A percentile compares a stretch with the other conserved stretches of the same genome.
Conservation (phyloP, 768 basidiomycete species). For the Russula virescens region DNA sequence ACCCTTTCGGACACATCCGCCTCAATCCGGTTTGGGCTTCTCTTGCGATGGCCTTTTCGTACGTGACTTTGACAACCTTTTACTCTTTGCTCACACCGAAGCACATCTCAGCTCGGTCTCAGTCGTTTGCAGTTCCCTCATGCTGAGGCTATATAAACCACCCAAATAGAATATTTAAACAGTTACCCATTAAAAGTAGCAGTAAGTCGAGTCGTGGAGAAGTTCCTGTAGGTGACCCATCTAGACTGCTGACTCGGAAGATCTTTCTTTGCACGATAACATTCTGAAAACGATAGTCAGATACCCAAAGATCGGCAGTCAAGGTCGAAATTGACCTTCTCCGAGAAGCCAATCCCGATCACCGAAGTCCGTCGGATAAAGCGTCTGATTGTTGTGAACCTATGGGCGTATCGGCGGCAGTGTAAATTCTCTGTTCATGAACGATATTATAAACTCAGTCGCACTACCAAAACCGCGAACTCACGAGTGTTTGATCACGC, state of each 20-base stretch:
- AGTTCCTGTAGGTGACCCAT: too few species aligned
- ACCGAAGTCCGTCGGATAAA: slow-evolving; percentile 54
- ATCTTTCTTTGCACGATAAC: slow-evolving; percentile 61
- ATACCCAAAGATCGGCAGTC: slow-evolving; percentile 90
- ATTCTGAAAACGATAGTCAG: slow-evolving; percentile 78
- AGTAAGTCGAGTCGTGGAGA: too few species aligned
- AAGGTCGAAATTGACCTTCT: slow-evolving; percentile 72
- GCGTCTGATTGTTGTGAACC: slow-evolving; percentile 34
- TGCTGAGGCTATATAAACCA: slow-evolving; percentile 46
- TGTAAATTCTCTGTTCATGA: slow-evolving; percentile 56
- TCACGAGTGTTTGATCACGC: slow-evolving; percentile 61
- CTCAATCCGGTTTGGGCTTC: slow-evolving; percentile 77
- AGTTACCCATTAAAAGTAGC: too few species aligned
- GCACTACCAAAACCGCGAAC: slow-evolving; percentile 27
- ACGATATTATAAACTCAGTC: slow-evolving; percentile 7
- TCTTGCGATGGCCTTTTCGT: slow-evolving; percentile 75
- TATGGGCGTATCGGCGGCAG: slow-evolving; percentile 35
- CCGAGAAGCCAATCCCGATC: slow-evolving; percentile 65
- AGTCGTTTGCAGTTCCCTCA: slow-evolving; percentile 56
- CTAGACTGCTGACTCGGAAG: too few species aligned
- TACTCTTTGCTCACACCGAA: not conserved
- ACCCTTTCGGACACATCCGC: slow-evolving; percentile 60
- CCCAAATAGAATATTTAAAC: slow-evolving; percentile 4
- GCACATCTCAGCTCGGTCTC: slow-evolving; percentile 46
- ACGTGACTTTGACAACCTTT: slow-evolving; percentile 8